These are phyloP conservation scores for Seminavis robusta DNA, from an alignment of 108 stramenopile species.

Conservation along the genomic window DNA sequence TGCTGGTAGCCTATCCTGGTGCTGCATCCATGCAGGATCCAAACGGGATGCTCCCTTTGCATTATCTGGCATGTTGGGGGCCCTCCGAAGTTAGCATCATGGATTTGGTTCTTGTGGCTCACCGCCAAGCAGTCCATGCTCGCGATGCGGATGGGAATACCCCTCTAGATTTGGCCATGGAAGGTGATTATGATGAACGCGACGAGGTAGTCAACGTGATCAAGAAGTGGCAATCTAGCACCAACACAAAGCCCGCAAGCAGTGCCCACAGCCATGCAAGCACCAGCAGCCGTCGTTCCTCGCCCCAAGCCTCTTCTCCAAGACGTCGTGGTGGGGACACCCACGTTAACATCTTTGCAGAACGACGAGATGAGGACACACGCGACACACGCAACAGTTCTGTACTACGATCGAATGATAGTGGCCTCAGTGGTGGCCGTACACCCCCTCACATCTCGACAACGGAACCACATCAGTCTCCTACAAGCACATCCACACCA, in stretches of 20 bases:
- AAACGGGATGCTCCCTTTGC: conserved; percentile 80
- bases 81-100: conserved; percentile 50
- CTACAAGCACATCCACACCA: too few relatives aligned
- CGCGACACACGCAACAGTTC: too few relatives aligned
- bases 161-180: conserved; percentile 54
- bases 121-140: conserved; percentile 47
- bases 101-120: conserved; percentile 75
- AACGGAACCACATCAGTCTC: too few relatives aligned
- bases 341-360: too few relatives aligned
- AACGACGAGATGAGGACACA: too few relatives aligned
- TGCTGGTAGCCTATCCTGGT: conserved; percentile 66
- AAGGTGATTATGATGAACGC: conserved; percentile 52
- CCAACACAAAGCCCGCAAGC: too few relatives aligned
- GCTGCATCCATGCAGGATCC: conserved; percentile 63
- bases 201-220: conserved; percentile 41
- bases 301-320: background rate
- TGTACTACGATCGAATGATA: too few relatives aligned
- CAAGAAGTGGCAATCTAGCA: conserved; percentile 34
- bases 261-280: too few relatives aligned
- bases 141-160: conserved; percentile 74
- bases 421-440: too few relatives aligned
- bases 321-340: too few relatives aligned
- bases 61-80: conserved; percentile 82
- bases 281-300: background rate
- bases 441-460: too few relatives aligned